phyloP scores from a whole-genome alignment of 1,284 basidiomycete genomes.

The Rhodofomes roseus region DNA sequence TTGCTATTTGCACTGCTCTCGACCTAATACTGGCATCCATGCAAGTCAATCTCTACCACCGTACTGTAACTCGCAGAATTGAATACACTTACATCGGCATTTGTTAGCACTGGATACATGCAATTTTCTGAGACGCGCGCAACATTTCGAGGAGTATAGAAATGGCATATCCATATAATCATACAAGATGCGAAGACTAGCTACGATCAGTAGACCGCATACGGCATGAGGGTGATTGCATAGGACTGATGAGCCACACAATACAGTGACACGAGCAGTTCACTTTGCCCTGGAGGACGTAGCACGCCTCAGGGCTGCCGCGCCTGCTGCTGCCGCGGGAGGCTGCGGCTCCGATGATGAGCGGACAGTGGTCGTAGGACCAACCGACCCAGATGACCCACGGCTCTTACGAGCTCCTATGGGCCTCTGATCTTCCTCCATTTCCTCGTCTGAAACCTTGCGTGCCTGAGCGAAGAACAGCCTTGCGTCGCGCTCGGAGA shows the following conservation, averaged over 20 bases:
- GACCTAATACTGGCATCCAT: not conserved
- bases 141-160: not conserved
- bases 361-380: not conserved
- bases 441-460: conserved; percentile 43
- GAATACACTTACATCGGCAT: not conserved
- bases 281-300: conserved; percentile 1
- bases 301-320: not conserved
- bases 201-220: not conserved
- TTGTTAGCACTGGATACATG: not conserved
- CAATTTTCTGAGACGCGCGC: not conserved
- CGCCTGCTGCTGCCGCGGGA: not conserved
- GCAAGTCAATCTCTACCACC: not conserved
- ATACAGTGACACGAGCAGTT: not conserved
- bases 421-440: conserved; percentile 9
- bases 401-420: not conserved
- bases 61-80: not conserved
- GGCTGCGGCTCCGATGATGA: conserved; percentile 5
- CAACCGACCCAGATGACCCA: not conserved
- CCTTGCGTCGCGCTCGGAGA: conserved; percentile 74
- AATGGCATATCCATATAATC: not conserved
- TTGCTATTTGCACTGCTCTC: conserved; percentile 9
- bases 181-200: not conserved
- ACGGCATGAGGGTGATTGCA: not conserved
- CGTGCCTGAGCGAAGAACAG: conserved; percentile 94
- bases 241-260: not conserved